Conservation (phyloP, 176 grass and related monocot genomes). For the Carex scoparia region DNA sequence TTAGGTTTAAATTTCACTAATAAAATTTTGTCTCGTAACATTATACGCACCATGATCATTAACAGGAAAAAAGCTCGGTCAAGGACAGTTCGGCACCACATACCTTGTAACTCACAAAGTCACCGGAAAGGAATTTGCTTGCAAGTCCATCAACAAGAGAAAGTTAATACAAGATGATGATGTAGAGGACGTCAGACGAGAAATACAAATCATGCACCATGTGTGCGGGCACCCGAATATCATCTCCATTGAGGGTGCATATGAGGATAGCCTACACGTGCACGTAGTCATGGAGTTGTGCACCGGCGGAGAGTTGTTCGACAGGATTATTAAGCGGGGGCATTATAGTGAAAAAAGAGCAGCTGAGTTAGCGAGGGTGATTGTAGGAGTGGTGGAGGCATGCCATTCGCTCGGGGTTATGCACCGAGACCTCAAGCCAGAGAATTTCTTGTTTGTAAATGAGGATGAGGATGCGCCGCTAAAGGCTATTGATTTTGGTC, state of each 20-base stretch:
- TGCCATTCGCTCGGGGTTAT: slow-evolving; percentile 27
- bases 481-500: slow-evolving; percentile 26
- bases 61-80: slow-evolving; percentile 24
- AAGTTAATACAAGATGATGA: slow-evolving; percentile 26
- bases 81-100: slow-evolving; percentile 31
- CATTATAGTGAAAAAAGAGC: slow-evolving; percentile 29
- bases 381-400: slow-evolving; percentile 28
- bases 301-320: slow-evolving; percentile 24
- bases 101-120: slow-evolving; percentile 23
- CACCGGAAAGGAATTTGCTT: slow-evolving; percentile 24
- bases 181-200: slow-evolving; percentile 24
- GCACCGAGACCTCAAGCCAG: slow-evolving; percentile 25
- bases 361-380: slow-evolving; percentile 19
- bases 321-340: slow-evolving; percentile 27
- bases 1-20: neutral
- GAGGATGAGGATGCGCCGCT: slow-evolving; percentile 21
- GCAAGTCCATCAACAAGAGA: slow-evolving; percentile 34
- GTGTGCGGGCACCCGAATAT: slow-evolving; percentile 19
- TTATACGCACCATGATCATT: neutral
- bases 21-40: neutral
- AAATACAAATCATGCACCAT: slow-evolving; percentile 36
- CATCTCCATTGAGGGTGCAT: slow-evolving; percentile 25
- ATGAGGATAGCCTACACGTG: slow-evolving; percentile 23
- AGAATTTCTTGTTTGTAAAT: slow-evolving; percentile 29
- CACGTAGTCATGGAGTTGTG: slow-evolving; percentile 27